Conservation (phyloP, 345 rosid species). For the Trapa bicornis region DNA sequence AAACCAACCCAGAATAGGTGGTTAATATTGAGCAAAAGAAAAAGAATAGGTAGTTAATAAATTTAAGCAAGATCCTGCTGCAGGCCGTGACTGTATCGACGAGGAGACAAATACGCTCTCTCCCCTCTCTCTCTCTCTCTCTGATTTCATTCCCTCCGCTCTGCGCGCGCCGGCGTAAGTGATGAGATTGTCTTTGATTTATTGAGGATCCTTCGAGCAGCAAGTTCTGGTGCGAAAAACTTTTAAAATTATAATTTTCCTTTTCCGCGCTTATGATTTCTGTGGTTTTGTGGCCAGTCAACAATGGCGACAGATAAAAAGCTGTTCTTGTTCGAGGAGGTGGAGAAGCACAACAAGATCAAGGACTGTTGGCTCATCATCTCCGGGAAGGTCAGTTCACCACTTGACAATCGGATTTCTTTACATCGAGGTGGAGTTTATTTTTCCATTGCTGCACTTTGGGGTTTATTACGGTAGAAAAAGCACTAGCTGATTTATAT, state of each 20-base stretch:
- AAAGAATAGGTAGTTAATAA: no score
- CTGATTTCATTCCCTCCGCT: not conserved
- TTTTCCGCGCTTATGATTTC: not conserved
- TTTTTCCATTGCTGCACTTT: not conserved
- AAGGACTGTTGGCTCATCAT: slow-evolving; percentile 94
- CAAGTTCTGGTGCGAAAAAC: not conserved
- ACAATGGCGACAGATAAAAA: slow-evolving; percentile 63
- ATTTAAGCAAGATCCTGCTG: no score
- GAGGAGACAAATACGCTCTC: no score
- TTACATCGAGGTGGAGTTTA: not conserved
- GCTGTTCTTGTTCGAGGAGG: slow-evolving; percentile 54
- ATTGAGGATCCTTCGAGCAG: not conserved
- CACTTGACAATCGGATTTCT: no score
- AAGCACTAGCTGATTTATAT: not conserved
- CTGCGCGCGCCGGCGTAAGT: not conserved
- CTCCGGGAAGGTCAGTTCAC: slow-evolving; percentile 70
- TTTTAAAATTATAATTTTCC: not conserved
- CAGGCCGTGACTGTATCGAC: no score
- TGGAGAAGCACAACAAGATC: slow-evolving; percentile 57
- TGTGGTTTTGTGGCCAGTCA: not conserved
- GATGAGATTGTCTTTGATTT: not conserved
- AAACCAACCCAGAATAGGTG: no score
- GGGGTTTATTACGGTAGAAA: not conserved
- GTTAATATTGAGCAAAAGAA: no score
- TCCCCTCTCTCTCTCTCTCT: no score